Base-by-base conservation (phyloP, 805 yeast genomes). In the Ogataea paradorogensis region DNA sequence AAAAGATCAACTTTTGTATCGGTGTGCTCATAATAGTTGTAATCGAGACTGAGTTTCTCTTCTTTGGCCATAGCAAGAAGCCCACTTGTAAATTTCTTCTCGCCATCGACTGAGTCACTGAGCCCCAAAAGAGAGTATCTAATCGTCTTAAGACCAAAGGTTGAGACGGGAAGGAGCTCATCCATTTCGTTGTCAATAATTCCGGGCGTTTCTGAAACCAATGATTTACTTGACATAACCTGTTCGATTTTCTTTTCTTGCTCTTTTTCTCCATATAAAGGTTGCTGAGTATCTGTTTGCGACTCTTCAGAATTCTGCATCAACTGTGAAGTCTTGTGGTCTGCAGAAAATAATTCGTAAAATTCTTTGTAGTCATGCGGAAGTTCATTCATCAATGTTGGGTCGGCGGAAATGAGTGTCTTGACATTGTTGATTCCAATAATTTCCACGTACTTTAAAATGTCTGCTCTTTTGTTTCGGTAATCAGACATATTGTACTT, bases 91-190 rank as follows among this genome's bases (percentile, higher is more conserved):
- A 57, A 57, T 28, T 50, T 45, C 14, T 34, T 30, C 15, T 59
- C 55, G 29, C 52, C 52, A 31, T 52, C 50, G 38, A 49, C 47
- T 9, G 59, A 42, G 23, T 51, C 55, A 4, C 53, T 55, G 14
- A 80, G 59, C 1, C 81, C 84, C 15, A 78, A 56, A 27, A 89
- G 67, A 3, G 91, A 76, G 51, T 84, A 86, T 58, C 91, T 78
- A 43, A 90, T 82, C 11, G 82, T 82, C 49, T 81, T 82, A 64
- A 89, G 72, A 9, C 93, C 95, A 45, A 79, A 76, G 0, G 95
- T 78, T 30, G 80, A 82, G 7, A 87, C 95, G 1, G 95, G 71
- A 33, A 65, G 62, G 34, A 90, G 69, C 9, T 48, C 53, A 2
- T 70, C 79, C 24, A 73, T 67, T 29, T 76, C 76, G 46, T 82